Evolutionary conservation across 163 green algal species (phyloP), one percentile per base, ranked within the genome.

Genomic region (Scenedesmus sp.): DNA sequence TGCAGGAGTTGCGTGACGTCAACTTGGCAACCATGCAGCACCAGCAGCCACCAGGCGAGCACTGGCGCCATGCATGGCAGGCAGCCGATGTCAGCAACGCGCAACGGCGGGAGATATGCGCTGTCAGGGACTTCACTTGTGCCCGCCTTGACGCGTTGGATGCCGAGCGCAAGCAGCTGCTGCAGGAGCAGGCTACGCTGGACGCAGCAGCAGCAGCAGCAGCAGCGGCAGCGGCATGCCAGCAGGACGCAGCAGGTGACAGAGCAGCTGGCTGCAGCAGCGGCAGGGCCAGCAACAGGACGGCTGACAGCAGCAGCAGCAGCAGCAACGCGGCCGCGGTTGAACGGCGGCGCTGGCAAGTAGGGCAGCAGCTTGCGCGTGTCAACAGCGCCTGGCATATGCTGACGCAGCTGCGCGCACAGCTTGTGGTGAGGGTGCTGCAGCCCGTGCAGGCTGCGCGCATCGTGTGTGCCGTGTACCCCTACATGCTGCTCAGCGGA

Each of bases 11-110:
- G 33, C 30, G 26, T n/a, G 53, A 61, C 4, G 35, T 78, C 16
- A 87, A 87, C 53, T 24, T 87, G 53, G n/a, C 10, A 6, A 87
- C 82, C 51, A 87, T 87, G 82, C n/a, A 87, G 53, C n/a, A 56
- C 1, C 35, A 51, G 33, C 49, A 33, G 40, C 30, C 53, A 59
- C 53, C 82, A 33, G 82, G 46, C 33, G 82, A 56, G 35, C 82
- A 87, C n/a, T 87, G 82, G 82, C 18, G 46, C 20, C 18, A 40
- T 16, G 82, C 53, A 26, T 78, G 51, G 82, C n/a, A 49, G 26
- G 35, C 82, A 79, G 82, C 82, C 59, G 20, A 53, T 18, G 53
- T 87, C 33, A 79, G 33, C 30, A 53, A 78, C 16, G 13, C 33
- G 37, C 82, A 87, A 20, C 82, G 82, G 3, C 3, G 5, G 20